phyloP scores from a whole-genome alignment of 257 asterid genomes.

The Solanum bulbocastanum region DNA sequence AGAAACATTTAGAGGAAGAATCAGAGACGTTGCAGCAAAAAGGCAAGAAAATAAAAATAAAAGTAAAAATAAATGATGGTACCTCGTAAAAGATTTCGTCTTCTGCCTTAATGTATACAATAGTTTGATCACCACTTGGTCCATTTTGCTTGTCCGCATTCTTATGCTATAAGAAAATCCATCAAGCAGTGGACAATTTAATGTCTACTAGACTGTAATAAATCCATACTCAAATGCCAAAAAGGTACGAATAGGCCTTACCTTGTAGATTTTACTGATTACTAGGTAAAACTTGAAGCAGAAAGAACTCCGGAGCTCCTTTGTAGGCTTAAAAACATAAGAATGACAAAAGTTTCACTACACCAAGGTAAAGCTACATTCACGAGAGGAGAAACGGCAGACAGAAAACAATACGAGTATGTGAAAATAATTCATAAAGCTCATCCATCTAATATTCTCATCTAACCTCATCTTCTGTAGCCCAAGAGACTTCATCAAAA shows the following conservation, averaged over 20 bases:
- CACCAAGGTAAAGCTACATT: neutral
- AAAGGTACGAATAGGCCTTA: neutral
- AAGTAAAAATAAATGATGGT: neutral
- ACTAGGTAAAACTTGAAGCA: constrained; percentile 62
- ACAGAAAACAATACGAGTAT: neutral
- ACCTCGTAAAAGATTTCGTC: constrained; percentile 75
- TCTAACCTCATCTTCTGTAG: constrained; percentile 90
- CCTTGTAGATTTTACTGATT: constrained; percentile 80
- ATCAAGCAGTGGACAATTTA: neutral
- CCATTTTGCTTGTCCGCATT: constrained; percentile 30
- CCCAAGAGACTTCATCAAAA: constrained; percentile 91
- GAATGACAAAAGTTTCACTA: constrained; percentile 1
- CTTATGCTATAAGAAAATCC: constrained; percentile 41
- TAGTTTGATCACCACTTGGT: constrained; percentile 33
- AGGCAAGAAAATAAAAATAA: neutral
- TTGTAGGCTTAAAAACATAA: constrained; percentile 49
- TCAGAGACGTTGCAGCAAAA: neutral
- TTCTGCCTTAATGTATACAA: constrained; percentile 61
- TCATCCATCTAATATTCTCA: neutral
- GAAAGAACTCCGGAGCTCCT: constrained; percentile 63
- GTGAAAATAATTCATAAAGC: neutral
- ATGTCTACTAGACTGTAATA: neutral
- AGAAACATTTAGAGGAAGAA: constrained; percentile 12
- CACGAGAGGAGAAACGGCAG: neutral
- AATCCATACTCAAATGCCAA: neutral